These are phyloP conservation scores for Nothophoma quercina DNA, from an alignment of 2,329 filamentous ascomycete genomes.

Conservation along the genomic window DNA sequence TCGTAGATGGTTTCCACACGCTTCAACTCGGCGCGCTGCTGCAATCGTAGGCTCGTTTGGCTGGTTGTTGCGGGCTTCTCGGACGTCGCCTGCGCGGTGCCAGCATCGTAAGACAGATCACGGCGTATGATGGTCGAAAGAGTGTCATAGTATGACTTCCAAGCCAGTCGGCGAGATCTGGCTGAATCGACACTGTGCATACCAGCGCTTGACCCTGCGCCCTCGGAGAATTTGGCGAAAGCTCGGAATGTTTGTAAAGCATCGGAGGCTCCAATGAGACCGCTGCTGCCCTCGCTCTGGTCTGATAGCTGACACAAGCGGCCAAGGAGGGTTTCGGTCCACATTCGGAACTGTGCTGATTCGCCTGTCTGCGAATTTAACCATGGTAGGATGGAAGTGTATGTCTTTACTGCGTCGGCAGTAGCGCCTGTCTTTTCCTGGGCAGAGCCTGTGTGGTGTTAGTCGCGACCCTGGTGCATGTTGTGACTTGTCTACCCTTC, in stretches of 20 bases:
- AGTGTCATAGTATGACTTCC: constrained; percentile 84
- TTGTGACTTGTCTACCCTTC: constrained; percentile 64
- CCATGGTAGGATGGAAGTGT: constrained; percentile 70
- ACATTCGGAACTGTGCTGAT: constrained; percentile 70
- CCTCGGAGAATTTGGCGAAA: constrained; percentile 74
- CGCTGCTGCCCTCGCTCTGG: constrained; percentile 56
- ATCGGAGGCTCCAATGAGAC: constrained; percentile 37
- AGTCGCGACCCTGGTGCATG: constrained; percentile 5
- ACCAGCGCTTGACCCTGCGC: constrained; percentile 25
- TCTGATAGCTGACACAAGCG: constrained; percentile 76
- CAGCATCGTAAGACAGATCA: constrained; percentile 65
- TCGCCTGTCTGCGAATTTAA: constrained; percentile 61
- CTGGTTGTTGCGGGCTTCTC: constrained; percentile 33
- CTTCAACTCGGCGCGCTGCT: constrained; percentile 77
- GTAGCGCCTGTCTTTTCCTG: constrained; percentile 53
- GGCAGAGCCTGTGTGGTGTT: constrained; percentile 50
- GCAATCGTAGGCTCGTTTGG: constrained; percentile 41
- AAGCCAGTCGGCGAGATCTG: constrained; percentile 68
- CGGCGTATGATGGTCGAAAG: constrained; percentile 78
- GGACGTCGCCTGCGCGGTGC: constrained; percentile 44
- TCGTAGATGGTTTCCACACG: constrained; percentile 83
- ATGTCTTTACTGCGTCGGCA: constrained; percentile 70
- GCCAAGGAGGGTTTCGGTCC: constrained; percentile 80
- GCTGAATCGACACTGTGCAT: constrained; percentile 31
- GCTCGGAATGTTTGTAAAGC: constrained; percentile 61